Conservation (phyloP, 2,329 filamentous ascomycete genomes). For the Alternaria infectoria region DNA sequence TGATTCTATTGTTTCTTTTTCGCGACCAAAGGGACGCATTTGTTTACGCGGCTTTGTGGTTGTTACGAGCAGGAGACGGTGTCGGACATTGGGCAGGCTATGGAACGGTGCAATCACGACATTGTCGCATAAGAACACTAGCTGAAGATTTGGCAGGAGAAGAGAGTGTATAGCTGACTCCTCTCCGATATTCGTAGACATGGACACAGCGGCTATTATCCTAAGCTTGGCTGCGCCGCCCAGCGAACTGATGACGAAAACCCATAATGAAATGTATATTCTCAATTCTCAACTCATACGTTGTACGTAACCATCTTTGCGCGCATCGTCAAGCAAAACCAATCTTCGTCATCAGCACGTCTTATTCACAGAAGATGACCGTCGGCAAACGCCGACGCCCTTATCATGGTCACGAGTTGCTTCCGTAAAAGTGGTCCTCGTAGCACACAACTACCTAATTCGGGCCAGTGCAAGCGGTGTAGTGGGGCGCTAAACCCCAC, state of each 20-base stretch:
- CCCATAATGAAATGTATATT: conserved; percentile 18
- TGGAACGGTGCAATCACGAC: background rate
- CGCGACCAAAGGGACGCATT: background rate
- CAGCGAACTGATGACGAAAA: conserved; percentile 8
- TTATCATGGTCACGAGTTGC: conserved; percentile 10
- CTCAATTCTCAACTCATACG: background rate
- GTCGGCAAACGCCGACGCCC: conserved; percentile 7
- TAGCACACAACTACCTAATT: conserved; percentile 11
- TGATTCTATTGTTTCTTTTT: conserved; percentile 11
- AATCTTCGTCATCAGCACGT: background rate
- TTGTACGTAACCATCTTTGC: background rate
- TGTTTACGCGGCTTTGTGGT: conserved; percentile 8
- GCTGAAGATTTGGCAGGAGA: background rate
- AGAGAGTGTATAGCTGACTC: background rate
- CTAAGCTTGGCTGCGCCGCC: conserved; percentile 4
- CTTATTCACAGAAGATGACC: background rate
- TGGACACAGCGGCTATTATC: background rate
- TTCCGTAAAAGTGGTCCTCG: conserved; percentile 5
- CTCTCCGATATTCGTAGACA: background rate
- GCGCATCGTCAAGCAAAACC: background rate
- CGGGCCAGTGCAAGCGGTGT: background rate
- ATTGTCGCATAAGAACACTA: background rate
- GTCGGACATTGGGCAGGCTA: background rate
- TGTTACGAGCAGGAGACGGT: background rate
- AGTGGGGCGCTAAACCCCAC: conserved; percentile 11